These are phyloP conservation scores for Ophiostoma triangulosporum DNA, from an alignment of 2,329 filamentous ascomycete genomes.

Conservation along the genomic window DNA sequence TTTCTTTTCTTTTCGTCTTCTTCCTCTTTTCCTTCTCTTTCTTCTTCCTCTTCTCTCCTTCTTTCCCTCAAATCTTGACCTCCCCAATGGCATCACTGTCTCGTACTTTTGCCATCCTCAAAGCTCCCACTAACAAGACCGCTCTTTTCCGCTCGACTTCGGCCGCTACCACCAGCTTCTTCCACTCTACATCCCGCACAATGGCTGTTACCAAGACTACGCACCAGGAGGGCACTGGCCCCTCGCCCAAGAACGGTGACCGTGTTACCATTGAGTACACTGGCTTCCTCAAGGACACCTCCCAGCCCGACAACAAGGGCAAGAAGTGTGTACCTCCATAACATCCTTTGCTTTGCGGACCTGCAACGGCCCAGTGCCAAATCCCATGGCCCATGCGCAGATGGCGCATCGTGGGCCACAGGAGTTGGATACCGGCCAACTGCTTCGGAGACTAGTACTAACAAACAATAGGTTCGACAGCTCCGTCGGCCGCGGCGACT, in stretches of 20 bases:
- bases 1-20: not conserved
- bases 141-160: conserved; percentile 1
- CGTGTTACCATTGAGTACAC: conserved; percentile 82
- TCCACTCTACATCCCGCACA: conserved; percentile 19
- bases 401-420: not conserved
- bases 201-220: conserved; percentile 66
- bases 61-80: not conserved
- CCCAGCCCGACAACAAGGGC: conserved; percentile 51
- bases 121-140: conserved; percentile 6
- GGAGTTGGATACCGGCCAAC: not conserved
- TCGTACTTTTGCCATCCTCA: conserved; percentile 5
- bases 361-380: no score
- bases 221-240: conserved; percentile 45
- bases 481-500: conserved; percentile 64
- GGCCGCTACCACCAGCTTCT: conserved; percentile 3
- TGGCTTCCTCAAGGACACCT: conserved; percentile 64
- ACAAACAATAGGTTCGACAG: conserved; percentile 59
- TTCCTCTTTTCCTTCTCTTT: not conserved
- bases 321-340: conserved; percentile 41
- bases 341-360: not conserved
- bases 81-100: conserved; percentile 6
- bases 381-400: no score
- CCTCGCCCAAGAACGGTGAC: conserved; percentile 52
- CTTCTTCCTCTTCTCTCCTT: not conserved
- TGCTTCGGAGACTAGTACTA: not conserved